These are phyloP conservation scores for Microsporum audouinii DNA, from an alignment of 2,329 filamentous ascomycete species.

Conservation along the genomic window DNA sequence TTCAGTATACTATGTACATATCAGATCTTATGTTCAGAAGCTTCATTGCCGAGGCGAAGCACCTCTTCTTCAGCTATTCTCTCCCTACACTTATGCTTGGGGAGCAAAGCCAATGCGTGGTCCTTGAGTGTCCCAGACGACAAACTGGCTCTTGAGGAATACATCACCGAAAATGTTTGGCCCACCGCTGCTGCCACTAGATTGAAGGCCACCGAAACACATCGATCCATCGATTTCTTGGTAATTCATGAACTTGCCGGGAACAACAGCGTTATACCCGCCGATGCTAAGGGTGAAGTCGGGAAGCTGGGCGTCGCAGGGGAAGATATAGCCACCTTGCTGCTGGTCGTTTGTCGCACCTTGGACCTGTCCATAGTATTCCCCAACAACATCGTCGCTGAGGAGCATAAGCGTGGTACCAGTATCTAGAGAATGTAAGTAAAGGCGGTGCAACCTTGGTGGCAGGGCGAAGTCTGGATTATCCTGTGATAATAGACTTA, in stretches of 20 bases:
- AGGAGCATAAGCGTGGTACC: slow-evolving; percentile 57
- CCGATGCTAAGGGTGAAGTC: slow-evolving; percentile 44
- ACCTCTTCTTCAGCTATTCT: background rate
- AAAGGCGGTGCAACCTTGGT: background rate
- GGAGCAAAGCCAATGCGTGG: slow-evolving; percentile 10
- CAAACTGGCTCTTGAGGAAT: slow-evolving; percentile 49
- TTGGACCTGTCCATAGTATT: slow-evolving; percentile 49
- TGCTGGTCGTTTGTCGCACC: slow-evolving; percentile 37
- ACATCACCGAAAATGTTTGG: slow-evolving; percentile 46
- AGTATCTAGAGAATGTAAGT: slow-evolving; percentile 40
- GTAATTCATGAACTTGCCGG: slow-evolving; percentile 45
- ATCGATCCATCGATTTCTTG: slow-evolving; percentile 35
- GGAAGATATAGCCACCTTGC: slow-evolving; percentile 44
- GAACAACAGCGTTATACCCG: slow-evolving; percentile 42
- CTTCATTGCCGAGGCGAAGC: background rate
- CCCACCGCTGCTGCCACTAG: slow-evolving; percentile 43
- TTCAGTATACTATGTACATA: too few species aligned
- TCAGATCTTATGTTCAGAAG: too few species aligned
- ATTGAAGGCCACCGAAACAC: slow-evolving; percentile 49
- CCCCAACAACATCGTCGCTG: slow-evolving; percentile 41
- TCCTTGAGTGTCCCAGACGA: slow-evolving; percentile 42
- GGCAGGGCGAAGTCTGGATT: background rate
- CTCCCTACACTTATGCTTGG: slow-evolving; percentile 3
- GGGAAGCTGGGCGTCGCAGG: slow-evolving; percentile 44
- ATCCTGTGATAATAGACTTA: background rate